These are phyloP conservation scores for Tilletia indica DNA, from an alignment of 1,284 basidiomycete genomes.

Conservation along the genomic window DNA sequence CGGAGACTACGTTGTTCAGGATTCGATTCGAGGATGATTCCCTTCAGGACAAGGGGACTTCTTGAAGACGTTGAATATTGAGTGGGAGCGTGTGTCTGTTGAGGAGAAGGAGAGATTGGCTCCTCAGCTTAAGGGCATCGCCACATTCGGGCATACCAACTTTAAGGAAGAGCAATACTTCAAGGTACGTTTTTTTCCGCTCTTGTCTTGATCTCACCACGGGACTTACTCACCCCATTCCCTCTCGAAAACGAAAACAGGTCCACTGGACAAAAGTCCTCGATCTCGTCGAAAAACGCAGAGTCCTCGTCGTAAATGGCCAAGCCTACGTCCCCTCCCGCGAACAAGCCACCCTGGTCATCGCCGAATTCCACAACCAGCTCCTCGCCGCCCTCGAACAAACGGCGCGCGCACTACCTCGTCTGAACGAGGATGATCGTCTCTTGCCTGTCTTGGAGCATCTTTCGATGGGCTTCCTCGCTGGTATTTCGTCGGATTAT, in stretches of 20 bases:
- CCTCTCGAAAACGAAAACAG: constrained; percentile 51
- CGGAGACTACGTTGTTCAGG: constrained; percentile 80
- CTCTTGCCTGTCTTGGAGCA: constrained; percentile 87
- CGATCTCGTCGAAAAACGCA: constrained; percentile 82
- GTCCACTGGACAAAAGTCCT: constrained; percentile 85
- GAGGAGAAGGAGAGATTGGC: constrained; percentile 65
- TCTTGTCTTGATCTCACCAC: background rate
- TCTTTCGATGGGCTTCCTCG: constrained; percentile 88
- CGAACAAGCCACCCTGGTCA: constrained; percentile 82
- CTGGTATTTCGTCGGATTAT: constrained; percentile 70
- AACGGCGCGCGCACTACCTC: constrained; percentile 82
- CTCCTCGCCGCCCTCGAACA: constrained; percentile 80
- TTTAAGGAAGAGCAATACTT: constrained; percentile 66
- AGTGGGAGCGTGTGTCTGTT: constrained; percentile 70
- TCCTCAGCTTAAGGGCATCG: constrained; percentile 60
- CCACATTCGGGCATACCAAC: constrained; percentile 43
- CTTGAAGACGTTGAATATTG: constrained; percentile 72
- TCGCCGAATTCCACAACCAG: constrained; percentile 77
- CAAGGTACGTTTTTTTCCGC: constrained; percentile 65
- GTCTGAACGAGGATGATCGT: constrained; percentile 93
- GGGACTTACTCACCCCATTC: no score
- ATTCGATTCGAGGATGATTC: constrained; percentile 77
- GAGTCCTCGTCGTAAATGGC: constrained; percentile 75
- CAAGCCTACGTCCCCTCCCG: constrained; percentile 83
- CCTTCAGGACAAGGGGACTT: constrained; percentile 68